Percentiles rank a stretch among this genome's conserved stretches.
Evolutionary conservation across 495 filamentous ascomycete genomes (phyloP).

Genomic region (Hypoxylon subgilvum): DNA sequence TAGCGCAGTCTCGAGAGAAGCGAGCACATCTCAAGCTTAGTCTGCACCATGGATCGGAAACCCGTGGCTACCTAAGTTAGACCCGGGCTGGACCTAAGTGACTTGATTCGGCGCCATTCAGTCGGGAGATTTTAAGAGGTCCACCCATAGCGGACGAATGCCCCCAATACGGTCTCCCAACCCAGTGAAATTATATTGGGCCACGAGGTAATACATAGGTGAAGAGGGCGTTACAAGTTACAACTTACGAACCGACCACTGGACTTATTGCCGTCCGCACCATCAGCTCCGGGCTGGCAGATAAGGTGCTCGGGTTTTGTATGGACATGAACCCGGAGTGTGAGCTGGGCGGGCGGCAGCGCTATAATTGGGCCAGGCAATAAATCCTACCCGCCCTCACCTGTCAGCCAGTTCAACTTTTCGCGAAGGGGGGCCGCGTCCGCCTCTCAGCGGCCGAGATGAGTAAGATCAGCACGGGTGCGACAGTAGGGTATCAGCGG

Average conservation of each 20-base stretch:
- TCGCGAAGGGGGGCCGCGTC: conserved; percentile 23
- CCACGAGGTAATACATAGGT: conserved; percentile 17
- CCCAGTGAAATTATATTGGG: conserved; percentile 26
- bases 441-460: conserved; percentile 14
- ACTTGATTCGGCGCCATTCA: conserved; percentile 35
- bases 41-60: conserved; percentile 20
- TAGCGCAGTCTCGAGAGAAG: conserved; percentile 3
- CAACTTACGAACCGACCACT: not conserved
- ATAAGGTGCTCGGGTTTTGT: conserved; percentile 16
- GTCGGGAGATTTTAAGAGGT: conserved; percentile 16
- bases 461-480: conserved; percentile 32
- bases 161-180: conserved; percentile 8
- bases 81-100: not conserved
- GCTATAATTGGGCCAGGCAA: conserved; percentile 21
- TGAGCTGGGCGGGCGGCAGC: conserved; percentile 30
- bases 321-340: conserved; percentile 19
- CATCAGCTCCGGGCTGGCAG: conserved; percentile 1
- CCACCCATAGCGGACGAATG: conserved; percentile 21
- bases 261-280: conserved; percentile 16
- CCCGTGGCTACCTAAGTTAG: conserved; percentile 14
- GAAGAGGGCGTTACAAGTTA: not conserved
- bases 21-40: too few relatives aligned
- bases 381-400: conserved; percentile 1
- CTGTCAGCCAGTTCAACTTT: conserved; percentile 24
- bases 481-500: conserved; percentile 10